Base-by-base conservation (phyloP, 345 rosid genomes). In the Reutealis trisperma region DNA sequence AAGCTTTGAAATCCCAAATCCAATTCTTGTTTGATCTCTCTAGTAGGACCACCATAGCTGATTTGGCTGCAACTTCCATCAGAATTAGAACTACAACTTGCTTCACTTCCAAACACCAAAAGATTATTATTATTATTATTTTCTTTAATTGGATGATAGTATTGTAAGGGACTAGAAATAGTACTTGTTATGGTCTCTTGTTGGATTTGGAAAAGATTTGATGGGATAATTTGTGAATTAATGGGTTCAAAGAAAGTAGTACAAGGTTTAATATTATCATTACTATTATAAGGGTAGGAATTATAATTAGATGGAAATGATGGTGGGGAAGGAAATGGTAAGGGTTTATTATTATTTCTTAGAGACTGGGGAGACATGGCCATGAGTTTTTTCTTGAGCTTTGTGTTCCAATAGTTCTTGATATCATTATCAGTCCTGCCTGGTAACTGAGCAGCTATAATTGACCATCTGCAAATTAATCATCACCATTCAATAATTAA, bases 351-450 rank as follows among this genome's bases (percentile, higher is more conserved):
- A n/a, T 80, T 83, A 64, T 83, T 87, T 86, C 84, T 88, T 70
- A 85, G 85, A 54, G 80, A 37, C 8, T 82, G 87, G 75, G 89
- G 84, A 59, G 74, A 70, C 77, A 83, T 77, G 42, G 81, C 88
- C 84, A 90, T 82, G 74, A 91, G 87, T 82, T 89, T 94, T 86
- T 92, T 94, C 92, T 91, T 94, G 62, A 94, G 96, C 88, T 94
- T 94, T 45, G 97, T 94, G 87, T 92, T 94, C 98, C 97, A 94
- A 80, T 92, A 88, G 84, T 94, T 94, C 81, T 94, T 94, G 61
- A 94, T 91, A 84, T 94, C 98, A 72, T 94, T 94, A 68, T 94
- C 98, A 14, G 98, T 94, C 82, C 98, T 88, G 42, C 97, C 97
- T 22, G 97, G 98, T 72, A 92, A 87, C 78, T 94, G 98, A 88